Percentiles rank a stretch among this genome's conserved stretches.
Evolutionary conservation across 805 yeast genomes (phyloP).

Genomic region (Wickerhamomyces silvicola): DNA sequence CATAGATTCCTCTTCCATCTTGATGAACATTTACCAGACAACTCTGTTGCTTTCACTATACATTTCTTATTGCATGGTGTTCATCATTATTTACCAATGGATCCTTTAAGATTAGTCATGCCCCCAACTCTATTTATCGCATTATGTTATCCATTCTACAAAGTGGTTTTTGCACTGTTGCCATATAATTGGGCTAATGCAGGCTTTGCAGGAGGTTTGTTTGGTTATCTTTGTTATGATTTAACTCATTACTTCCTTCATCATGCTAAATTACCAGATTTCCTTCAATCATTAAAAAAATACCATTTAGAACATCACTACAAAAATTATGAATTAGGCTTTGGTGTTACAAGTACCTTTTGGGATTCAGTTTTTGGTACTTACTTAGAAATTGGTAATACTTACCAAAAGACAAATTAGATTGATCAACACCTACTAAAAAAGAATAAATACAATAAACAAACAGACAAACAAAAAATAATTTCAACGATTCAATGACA

Average conservation of each 20-base stretch:
- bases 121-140: constrained; percentile 83
- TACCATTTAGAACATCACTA: constrained; percentile 97
- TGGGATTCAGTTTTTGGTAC: constrained; percentile 95
- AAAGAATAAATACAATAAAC: constrained; percentile 1
- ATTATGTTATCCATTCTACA: constrained; percentile 76
- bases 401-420: constrained; percentile 11
- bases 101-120: constrained; percentile 83
- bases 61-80: constrained; percentile 94
- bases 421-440: background rate
- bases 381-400: constrained; percentile 39
- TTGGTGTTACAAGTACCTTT: constrained; percentile 89
- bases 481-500: too few species aligned
- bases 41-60: constrained; percentile 63
- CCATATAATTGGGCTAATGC: constrained; percentile 84
- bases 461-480: too few species aligned
- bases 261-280: constrained; percentile 75
- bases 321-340: constrained; percentile 93
- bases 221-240: constrained; percentile 91
- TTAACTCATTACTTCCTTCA: constrained; percentile 91
- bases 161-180: constrained; percentile 64
- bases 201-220: constrained; percentile 91
- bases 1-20: constrained; percentile 94
- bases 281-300: constrained; percentile 72
- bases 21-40: constrained; percentile 80
- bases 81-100: constrained; percentile 98